These are phyloP conservation scores for Xylaria sp. DNA, from an alignment of 495 filamentous ascomycete species.

Conservation along the genomic window DNA sequence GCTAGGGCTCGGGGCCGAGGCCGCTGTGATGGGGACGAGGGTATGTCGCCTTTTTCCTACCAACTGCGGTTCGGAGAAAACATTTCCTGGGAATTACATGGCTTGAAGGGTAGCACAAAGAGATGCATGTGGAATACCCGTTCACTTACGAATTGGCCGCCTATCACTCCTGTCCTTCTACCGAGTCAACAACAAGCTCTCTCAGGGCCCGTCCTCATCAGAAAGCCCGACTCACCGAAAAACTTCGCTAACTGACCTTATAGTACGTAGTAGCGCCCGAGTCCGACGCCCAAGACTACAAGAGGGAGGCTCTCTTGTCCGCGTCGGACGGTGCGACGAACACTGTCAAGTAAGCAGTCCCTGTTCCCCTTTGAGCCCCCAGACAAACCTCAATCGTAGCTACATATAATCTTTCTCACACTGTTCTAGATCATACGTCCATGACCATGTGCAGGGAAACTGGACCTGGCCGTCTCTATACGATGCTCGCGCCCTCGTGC, in stretches of 20 bases:
- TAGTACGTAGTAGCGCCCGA: conserved; percentile 69
- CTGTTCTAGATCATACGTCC: conserved; percentile 60
- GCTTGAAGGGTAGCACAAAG: background rate
- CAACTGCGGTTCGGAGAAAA: background rate
- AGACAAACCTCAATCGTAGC: background rate
- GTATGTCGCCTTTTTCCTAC: conserved; percentile 39
- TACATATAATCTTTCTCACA: background rate
- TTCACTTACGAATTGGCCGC: background rate
- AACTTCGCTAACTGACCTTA: conserved; percentile 20
- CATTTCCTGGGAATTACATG: background rate
- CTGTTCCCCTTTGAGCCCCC: background rate
- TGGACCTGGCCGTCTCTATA: conserved; percentile 70
- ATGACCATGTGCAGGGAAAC: conserved; percentile 72
- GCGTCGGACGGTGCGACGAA: conserved; percentile 67
- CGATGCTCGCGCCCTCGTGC: conserved; percentile 69
- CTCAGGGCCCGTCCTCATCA: background rate
- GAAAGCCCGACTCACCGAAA: background rate
- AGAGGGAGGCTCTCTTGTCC: conserved; percentile 65
- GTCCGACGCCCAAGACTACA: conserved; percentile 65
- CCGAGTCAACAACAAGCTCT: background rate
- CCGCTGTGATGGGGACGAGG: conserved; percentile 73
- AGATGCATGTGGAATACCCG: background rate
- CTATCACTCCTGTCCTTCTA: background rate
- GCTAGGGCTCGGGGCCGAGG: conserved; percentile 69
- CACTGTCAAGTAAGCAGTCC: conserved; percentile 60